phyloP scores from a whole-genome alignment of 2,329 filamentous ascomycete genomes.

The Allantophomopsis cytisporea region DNA sequence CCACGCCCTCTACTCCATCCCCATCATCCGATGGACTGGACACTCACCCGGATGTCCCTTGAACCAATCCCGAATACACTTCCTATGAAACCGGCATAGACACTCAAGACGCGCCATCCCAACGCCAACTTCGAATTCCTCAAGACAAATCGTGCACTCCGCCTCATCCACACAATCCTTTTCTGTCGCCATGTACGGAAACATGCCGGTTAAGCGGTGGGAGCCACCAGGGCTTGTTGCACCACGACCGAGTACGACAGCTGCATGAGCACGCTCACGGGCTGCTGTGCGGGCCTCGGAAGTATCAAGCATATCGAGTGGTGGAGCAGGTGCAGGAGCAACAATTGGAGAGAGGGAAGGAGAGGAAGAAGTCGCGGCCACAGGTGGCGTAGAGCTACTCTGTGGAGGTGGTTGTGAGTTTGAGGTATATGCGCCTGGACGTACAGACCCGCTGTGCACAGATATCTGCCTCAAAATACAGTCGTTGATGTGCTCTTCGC shows the following conservation, averaged over 20 bases:
- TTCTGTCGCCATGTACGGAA: conserved; percentile 49
- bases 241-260: conserved; percentile 4
- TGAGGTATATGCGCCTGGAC: conserved; percentile 3
- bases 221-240: conserved; percentile 12
- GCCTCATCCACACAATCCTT: conserved; percentile 56
- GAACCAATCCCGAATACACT: conserved; percentile 51
- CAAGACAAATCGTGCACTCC: conserved; percentile 55
- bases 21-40: conserved; percentile 40
- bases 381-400: too few relatives aligned
- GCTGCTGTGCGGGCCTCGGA: conserved; percentile 7
- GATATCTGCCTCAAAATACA: conserved; percentile 29
- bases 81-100: conserved; percentile 48
- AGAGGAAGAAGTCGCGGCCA: not conserved
- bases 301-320: conserved; percentile 4
- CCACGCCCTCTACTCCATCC: too few relatives aligned
- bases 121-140: conserved; percentile 48
- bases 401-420: conserved; percentile 1
- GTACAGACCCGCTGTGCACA: conserved; percentile 3
- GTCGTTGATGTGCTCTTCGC: conserved; percentile 42
- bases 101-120: conserved; percentile 55
- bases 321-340: not conserved
- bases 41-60: conserved; percentile 46
- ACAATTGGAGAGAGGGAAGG: conserved; percentile 1
- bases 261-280: conserved; percentile 10
- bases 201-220: conserved; percentile 42